Percentiles rank a stretch among this genome's conserved stretches.
Conservation (phyloP, 2,329 filamentous ascomycete genomes). For the Penicillium sp. region DNA sequence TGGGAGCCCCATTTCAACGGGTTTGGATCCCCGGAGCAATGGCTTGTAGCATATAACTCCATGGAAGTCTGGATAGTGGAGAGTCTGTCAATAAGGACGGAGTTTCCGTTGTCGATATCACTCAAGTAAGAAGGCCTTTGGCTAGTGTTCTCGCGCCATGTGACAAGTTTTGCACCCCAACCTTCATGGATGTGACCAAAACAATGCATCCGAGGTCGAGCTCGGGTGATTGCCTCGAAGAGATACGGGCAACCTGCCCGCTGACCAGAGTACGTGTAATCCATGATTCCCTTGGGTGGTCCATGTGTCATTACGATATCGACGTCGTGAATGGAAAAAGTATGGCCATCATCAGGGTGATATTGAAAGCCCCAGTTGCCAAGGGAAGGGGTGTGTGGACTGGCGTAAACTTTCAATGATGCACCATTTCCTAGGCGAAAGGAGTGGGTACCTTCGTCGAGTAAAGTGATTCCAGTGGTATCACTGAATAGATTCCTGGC, state of each 20-base stretch:
- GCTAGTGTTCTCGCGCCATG: conserved; percentile 46
- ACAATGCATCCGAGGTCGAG: conserved; percentile 38
- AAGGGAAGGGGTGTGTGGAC: conserved; percentile 51
- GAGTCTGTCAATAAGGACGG: conserved; percentile 33
- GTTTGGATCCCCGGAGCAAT: conserved; percentile 34
- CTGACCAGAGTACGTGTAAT: conserved; percentile 36
- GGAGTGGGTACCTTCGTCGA: conserved; percentile 52
- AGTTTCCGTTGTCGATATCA: conserved; percentile 46
- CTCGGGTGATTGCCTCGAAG: conserved; percentile 20
- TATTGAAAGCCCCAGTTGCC: conserved; percentile 55
- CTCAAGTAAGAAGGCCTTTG: conserved; percentile 46
- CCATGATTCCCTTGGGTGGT: conserved; percentile 53
- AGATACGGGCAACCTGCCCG: conserved; percentile 31
- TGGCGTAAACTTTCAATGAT: conserved; percentile 51
- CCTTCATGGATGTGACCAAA: conserved; percentile 49
- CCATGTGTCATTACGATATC: conserved; percentile 58
- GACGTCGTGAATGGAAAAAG: conserved; percentile 33
- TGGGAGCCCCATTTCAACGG: conserved; percentile 43
- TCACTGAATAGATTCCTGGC: conserved; percentile 41
- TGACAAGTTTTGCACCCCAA: conserved; percentile 57
- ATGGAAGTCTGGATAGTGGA: neutral
- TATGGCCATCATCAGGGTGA: conserved; percentile 35
- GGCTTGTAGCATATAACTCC: conserved; percentile 41
- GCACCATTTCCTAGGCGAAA: conserved; percentile 54
- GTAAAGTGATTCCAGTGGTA: conserved; percentile 45